Percentiles rank a stretch among this genome's conserved stretches.
Conservation (phyloP, 257 asterid genomes). For the Solanum lignicaule region DNA sequence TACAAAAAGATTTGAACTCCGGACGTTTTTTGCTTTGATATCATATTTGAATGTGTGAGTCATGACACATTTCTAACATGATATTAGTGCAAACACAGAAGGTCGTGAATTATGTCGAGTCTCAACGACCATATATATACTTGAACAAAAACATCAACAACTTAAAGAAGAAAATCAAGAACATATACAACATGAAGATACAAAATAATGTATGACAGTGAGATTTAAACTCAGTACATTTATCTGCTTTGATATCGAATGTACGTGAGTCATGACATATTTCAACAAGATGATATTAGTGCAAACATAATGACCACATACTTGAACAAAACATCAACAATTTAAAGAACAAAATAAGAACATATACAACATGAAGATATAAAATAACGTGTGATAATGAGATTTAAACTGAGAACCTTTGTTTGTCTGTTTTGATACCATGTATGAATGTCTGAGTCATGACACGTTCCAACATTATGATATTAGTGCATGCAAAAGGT, state of each 20-base stretch:
- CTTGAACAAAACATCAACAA: background rate
- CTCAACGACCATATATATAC: background rate
- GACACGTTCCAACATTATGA: background rate
- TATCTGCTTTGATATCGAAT: too few relatives aligned
- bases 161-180: background rate
- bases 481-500: background rate
- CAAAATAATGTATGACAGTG: background rate
- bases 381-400: accelerated
- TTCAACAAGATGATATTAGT: background rate
- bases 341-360: background rate
- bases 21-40: background rate
- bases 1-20: background rate
- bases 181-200: background rate
- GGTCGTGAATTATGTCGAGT: background rate
- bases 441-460: accelerated
- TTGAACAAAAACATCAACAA: background rate
- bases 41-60: background rate
- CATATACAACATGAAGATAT: background rate
- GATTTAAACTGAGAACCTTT: too few relatives aligned
- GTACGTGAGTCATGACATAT: background rate
- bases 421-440: accelerated
- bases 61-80: background rate
- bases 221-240: accelerated
- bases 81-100: background rate
- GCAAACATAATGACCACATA: background rate